phyloP scores from a whole-genome alignment of 2,329 filamentous ascomycete genomes.

The Pseudogymnoascus sp. region DNA sequence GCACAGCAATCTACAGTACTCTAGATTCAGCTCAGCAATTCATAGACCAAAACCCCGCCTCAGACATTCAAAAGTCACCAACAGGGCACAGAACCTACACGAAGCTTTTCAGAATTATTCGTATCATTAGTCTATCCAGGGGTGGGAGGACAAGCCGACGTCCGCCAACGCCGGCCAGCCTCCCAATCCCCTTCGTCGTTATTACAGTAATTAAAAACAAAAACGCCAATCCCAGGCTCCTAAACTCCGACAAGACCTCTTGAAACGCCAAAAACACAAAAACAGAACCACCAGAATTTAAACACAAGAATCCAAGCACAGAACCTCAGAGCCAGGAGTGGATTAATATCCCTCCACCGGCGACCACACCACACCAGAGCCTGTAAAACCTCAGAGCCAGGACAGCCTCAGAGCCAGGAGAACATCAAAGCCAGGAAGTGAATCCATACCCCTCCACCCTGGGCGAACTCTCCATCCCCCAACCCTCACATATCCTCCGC shows the following conservation, averaged over 20 bases:
- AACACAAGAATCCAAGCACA: not conserved
- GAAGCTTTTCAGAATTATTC: not conserved
- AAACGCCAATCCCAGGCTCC: not conserved
- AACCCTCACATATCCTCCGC: not conserved
- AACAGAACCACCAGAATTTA: not conserved
- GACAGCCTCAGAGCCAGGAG: not conserved
- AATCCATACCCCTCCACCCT: not conserved
- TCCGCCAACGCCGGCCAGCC: not conserved
- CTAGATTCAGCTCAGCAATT: not conserved
- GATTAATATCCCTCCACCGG: not conserved
- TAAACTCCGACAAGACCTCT: not conserved
- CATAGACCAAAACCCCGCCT: not conserved
- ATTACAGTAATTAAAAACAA: not conserved
- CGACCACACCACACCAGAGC: too few species aligned
- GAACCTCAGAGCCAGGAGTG: not conserved
- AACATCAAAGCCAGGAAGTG: not conserved
- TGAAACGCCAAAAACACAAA: not conserved
- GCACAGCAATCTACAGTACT: not conserved
- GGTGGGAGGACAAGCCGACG: not conserved
- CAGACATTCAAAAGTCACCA: not conserved
- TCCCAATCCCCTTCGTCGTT: not conserved
- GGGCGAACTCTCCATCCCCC: not conserved
- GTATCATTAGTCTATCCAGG: not conserved
- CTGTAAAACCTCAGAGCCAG: too few species aligned
- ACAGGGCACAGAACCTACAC: not conserved